phyloP scores from a whole-genome alignment of 2,329 filamentous ascomycete genomes.

The Paracamarosporium sp. region DNA sequence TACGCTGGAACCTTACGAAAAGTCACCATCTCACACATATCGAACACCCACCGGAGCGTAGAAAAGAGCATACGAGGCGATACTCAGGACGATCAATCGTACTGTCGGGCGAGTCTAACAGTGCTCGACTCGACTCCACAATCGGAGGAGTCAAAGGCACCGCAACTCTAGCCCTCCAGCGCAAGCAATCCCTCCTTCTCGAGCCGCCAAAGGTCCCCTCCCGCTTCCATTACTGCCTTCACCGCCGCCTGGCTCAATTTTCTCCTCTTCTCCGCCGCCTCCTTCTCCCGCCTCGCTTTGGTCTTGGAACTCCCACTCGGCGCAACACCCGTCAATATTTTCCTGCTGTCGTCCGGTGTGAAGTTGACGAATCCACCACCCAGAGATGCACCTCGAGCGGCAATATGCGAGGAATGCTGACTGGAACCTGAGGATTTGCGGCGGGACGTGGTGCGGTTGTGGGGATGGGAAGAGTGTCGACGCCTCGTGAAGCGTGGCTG shows the following conservation, averaged over 20 bases:
- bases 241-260: conserved; percentile 72
- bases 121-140: neutral
- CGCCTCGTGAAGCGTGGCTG: conserved; percentile 36
- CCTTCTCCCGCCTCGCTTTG: conserved; percentile 88
- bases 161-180: conserved; percentile 20
- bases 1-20: conserved; percentile 4
- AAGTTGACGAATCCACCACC: conserved; percentile 81
- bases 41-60: too few species aligned
- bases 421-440: conserved; percentile 27
- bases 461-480: conserved; percentile 22
- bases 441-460: conserved; percentile 14
- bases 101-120: neutral
- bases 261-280: conserved; percentile 78
- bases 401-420: conserved; percentile 50
- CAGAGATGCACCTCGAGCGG: conserved; percentile 36
- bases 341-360: conserved; percentile 77
- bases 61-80: neutral
- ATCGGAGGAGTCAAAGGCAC: neutral
- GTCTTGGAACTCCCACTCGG: conserved; percentile 93
- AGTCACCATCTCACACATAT: neutral
- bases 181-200: conserved; percentile 49
- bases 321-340: conserved; percentile 88
- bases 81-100: too few species aligned
- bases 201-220: conserved; percentile 65
- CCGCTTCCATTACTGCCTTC: conserved; percentile 72